Evolutionary conservation across 495 filamentous ascomycete genomes (phyloP).

Genomic region (Letharia lupina): DNA sequence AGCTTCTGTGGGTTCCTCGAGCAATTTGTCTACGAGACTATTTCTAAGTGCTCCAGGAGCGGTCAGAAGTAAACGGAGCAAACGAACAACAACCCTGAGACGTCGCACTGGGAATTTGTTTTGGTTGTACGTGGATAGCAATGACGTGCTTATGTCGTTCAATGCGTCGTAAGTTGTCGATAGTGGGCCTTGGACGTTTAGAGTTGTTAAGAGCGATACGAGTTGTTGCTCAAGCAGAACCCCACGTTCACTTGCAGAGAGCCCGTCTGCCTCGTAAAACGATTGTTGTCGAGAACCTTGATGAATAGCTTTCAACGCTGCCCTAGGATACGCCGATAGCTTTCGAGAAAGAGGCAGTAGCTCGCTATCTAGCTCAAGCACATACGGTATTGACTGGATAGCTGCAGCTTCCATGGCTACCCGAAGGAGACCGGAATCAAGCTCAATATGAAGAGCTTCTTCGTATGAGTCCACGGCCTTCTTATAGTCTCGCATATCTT

Average conservation of each 20-base stretch:
- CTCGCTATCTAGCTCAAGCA: constrained; percentile 24
- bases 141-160: constrained; percentile 28
- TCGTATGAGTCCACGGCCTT: constrained; percentile 37
- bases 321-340: constrained; percentile 39
- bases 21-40: constrained; percentile 17
- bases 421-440: constrained; percentile 38
- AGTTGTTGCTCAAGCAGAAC: constrained; percentile 52
- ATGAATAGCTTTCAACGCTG: constrained; percentile 28
- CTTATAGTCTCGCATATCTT: constrained; percentile 31
- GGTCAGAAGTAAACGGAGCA: constrained; percentile 32
- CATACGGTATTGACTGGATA: constrained; percentile 21
- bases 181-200: not conserved
- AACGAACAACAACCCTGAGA: constrained; percentile 37
- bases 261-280: constrained; percentile 38
- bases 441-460: constrained; percentile 40
- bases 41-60: constrained; percentile 1
- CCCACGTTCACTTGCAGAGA: constrained; percentile 34
- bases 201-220: constrained; percentile 26
- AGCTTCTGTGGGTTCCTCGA: constrained; percentile 32
- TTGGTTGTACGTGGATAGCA: constrained; percentile 37
- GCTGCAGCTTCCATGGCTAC: constrained; percentile 28
- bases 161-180: not conserved
- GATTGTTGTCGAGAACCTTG: constrained; percentile 6
- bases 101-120: constrained; percentile 39
- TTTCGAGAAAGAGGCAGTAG: constrained; percentile 37